Percentiles rank a stretch among this genome's conserved stretches.
These are phyloP conservation scores for Trichaptum fuscoviolaceum DNA, from an alignment of 768 basidiomycete genomes.

Conservation along the genomic window DNA sequence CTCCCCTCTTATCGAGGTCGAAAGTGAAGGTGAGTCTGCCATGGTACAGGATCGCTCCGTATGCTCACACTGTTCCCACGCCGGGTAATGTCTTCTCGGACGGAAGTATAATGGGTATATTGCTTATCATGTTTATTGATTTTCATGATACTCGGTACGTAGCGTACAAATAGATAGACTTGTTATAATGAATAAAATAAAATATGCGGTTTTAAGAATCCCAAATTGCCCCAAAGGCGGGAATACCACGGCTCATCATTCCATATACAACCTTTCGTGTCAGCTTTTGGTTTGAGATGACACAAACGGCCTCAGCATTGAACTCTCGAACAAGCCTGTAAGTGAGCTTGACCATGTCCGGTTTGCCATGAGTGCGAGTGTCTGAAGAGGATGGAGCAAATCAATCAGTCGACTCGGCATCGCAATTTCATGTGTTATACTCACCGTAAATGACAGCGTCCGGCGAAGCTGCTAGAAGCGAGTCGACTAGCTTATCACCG, in stretches of 20 bases:
- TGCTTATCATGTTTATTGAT: not conserved
- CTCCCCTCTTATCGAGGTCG: too few relatives aligned
- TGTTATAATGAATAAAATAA: not conserved
- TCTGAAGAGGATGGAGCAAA: constrained; percentile 15
- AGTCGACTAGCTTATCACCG: constrained; percentile 53
- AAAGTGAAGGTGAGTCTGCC: too few relatives aligned
- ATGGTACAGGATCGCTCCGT: too few relatives aligned
- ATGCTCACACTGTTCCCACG: too few relatives aligned
- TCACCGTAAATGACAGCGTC: constrained; percentile 52
- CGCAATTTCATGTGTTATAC: constrained; percentile 12
- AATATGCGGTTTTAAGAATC: constrained; percentile 35
- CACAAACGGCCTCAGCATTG: constrained; percentile 43
- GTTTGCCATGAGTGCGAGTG: constrained; percentile 30
- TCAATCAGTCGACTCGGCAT: not conserved
- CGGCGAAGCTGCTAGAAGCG: constrained; percentile 48
- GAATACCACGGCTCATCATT: constrained; percentile 53
- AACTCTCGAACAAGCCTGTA: constrained; percentile 30
- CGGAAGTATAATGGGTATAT: not conserved
- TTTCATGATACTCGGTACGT: not conserved
- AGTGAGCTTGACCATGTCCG: constrained; percentile 34
- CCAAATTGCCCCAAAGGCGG: constrained; percentile 61
- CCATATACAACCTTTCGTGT: constrained; percentile 56
- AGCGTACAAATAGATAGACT: not conserved
- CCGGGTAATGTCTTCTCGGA: too few relatives aligned
- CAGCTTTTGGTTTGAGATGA: constrained; percentile 55